Evolutionary conservation across 2,329 filamentous ascomycete genomes (phyloP).

Genomic region (Pyricularia pennisetigena): DNA sequence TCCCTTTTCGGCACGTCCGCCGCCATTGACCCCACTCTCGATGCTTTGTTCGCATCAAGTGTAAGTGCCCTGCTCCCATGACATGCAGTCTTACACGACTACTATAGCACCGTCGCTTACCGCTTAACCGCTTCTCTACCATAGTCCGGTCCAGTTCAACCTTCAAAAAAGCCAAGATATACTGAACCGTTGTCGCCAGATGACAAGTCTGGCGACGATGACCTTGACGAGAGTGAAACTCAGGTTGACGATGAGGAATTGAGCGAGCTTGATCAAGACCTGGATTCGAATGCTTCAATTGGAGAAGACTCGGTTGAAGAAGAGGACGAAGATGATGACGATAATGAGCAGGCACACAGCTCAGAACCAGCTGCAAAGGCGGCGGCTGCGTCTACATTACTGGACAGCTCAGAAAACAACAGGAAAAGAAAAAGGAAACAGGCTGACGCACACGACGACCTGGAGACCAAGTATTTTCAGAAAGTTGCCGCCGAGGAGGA

Average conservation of each 20-base stretch:
- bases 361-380: not conserved
- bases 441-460: conserved; percentile 52
- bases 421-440: conserved; percentile 56
- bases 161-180: conserved; percentile 35
- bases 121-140: not conserved
- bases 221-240: conserved; percentile 13
- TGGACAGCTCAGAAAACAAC: conserved; percentile 34
- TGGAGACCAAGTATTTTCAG: conserved; percentile 61
- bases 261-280: conserved; percentile 10
- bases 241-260: conserved; percentile 21
- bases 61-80: conserved; percentile 37
- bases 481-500: conserved; percentile 50
- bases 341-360: conserved; percentile 6
- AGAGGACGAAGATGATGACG: conserved; percentile 29
- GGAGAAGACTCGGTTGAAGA: conserved; percentile 24
- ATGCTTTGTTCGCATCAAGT: conserved; percentile 63
- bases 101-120: not conserved
- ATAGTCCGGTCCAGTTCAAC: conserved; percentile 42
- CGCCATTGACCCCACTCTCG: conserved; percentile 56
- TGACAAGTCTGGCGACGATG: conserved; percentile 5
- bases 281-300: conserved; percentile 21
- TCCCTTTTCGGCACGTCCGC: conserved; percentile 22
- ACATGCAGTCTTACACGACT: not conserved
- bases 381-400: conserved; percentile 16
- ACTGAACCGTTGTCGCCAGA: conserved; percentile 12